These are phyloP conservation scores for Penicillium thymicola DNA, from an alignment of 2,329 filamentous ascomycete genomes.

Conservation along the genomic window DNA sequence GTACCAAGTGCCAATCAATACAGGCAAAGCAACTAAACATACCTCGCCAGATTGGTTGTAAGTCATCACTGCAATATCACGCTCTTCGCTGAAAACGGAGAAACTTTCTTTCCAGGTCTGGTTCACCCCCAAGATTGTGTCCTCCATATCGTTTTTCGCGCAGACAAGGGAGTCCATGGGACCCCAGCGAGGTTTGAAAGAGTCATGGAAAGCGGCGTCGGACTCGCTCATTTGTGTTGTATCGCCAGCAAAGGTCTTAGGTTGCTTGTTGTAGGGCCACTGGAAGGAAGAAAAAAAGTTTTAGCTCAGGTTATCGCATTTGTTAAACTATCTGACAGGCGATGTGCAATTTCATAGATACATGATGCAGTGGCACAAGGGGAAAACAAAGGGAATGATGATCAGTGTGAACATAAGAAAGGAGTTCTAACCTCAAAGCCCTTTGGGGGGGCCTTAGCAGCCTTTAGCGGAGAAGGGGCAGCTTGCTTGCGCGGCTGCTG, in stretches of 20 bases:
- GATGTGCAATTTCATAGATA: slow-evolving; percentile 18
- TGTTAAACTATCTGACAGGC: slow-evolving; percentile 28
- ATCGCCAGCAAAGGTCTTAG: slow-evolving; percentile 64
- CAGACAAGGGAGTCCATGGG: slow-evolving; percentile 71
- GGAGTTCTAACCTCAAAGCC: slow-evolving; percentile 83
- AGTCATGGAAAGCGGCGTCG: slow-evolving; percentile 68
- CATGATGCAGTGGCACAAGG: slow-evolving; percentile 41
- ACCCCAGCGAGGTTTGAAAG: slow-evolving; percentile 76
- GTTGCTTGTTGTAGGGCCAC: slow-evolving; percentile 82
- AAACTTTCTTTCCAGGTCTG: slow-evolving; percentile 55
- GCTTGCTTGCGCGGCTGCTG: slow-evolving; percentile 58
- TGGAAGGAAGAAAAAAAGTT: slow-evolving; percentile 47
- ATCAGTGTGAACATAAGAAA: slow-evolving; percentile 30
- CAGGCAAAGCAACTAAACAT: slow-evolving; percentile 1
- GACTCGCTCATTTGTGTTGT: slow-evolving; percentile 58
- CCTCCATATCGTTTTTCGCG: slow-evolving; percentile 43
- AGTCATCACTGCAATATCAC: slow-evolving; percentile 30
- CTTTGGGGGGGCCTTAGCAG: slow-evolving; percentile 55
- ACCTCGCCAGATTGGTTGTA: slow-evolving; percentile 25
- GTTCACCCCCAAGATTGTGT: slow-evolving; percentile 17
- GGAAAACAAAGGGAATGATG: slow-evolving; percentile 40
- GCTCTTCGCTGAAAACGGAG: slow-evolving; percentile 40
- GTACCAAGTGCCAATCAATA: not conserved
- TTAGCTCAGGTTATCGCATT: slow-evolving; percentile 43
- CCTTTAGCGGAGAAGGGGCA: slow-evolving; percentile 48